Base-by-base conservation (phyloP, 371 early-diverging fungal species). In the Rhizopus stolonifer region DNA sequence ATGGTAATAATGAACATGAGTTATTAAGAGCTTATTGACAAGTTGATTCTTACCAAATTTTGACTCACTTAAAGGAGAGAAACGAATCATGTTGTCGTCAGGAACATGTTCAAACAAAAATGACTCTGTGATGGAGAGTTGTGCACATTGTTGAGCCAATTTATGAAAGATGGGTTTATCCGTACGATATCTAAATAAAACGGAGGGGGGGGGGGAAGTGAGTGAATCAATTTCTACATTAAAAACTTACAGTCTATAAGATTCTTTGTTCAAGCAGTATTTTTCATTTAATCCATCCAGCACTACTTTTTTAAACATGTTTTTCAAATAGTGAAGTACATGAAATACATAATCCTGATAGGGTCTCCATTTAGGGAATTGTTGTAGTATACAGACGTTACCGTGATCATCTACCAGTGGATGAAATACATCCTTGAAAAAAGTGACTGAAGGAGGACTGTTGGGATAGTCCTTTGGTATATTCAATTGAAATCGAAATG, bases 371-470 rank as follows among this genome's bases (percentile, higher is more conserved):
- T 74, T 73, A 2, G 89, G 84, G 58, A 93, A 92, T 62, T 86
- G 89, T 42, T 88, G 89, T 44, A 82, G 71, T 4, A 92, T 66
- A 5, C 76, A 79, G 46, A 93, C 79, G 22, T 74, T 62, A 6
- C 92, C 89, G 4, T 76, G 74, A 15, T 61, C 59, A 64, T 92
- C 90, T 9, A 98, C 86, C n/a, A 96, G 81, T 25, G 99, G 99
- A 69, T 99, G 99, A 74, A 92, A 94, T 81, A 96, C 88, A 23
- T 90, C 88, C 14, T 92, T 92, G 31, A 85, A 52, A 64, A 99
- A 95, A 13, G 81, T 81, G n/a, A 99, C 90, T 0, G 85, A 69
- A 0, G 98, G 99, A 15, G 90, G 86, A 26, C 78, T 69, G 10
- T 88, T 80, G 4, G 99, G 99, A 55, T 90, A 90, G 21, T 84